A percentile compares a stretch with the other conserved stretches of the same genome.
These are phyloP conservation scores for Mycena floridula DNA, from an alignment of 768 basidiomycete genomes.

Conservation along the genomic window DNA sequence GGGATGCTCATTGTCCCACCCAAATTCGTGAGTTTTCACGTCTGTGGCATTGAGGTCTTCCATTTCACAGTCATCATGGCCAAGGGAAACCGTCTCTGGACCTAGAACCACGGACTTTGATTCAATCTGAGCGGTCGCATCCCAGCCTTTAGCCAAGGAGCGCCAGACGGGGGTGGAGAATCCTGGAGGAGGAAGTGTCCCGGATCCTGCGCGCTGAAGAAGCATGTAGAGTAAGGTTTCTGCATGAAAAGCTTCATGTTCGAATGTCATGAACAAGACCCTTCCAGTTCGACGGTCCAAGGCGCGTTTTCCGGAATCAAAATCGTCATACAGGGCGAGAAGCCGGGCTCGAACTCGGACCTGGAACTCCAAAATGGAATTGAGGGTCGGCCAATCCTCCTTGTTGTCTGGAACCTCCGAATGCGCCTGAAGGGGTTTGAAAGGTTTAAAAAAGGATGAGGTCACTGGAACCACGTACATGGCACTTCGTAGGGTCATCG, in stretches of 20 bases:
- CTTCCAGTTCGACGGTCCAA: conserved; percentile 67
- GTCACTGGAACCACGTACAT: conserved; percentile 42
- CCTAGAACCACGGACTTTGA: conserved; percentile 48
- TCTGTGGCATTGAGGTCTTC: conserved; percentile 45
- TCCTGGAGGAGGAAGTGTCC: conserved; percentile 72
- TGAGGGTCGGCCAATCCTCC: conserved; percentile 82
- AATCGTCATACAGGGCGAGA: conserved; percentile 61
- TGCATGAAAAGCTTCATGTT: conserved; percentile 85
- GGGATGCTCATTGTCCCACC: conserved; percentile 95
- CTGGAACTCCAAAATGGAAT: conserved; percentile 70
- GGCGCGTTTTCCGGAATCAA: conserved; percentile 42
- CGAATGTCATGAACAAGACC: conserved; percentile 85
- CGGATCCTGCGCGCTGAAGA: conserved; percentile 70
- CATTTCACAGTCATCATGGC: conserved; percentile 78
- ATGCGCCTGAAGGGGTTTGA: conserved; percentile 56
- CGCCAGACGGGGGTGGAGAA: conserved; percentile 73
- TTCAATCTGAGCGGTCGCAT: conserved; percentile 35
- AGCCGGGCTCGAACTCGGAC: conserved; percentile 74
- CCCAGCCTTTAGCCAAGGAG: conserved; percentile 42
- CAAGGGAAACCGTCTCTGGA: conserved; percentile 55
- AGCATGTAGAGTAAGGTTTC: conserved; percentile 98
- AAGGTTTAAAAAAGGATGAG: conserved; percentile 1
- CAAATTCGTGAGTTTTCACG: conserved; percentile 61
- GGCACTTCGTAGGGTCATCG: conserved; percentile 81
- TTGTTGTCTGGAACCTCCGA: conserved; percentile 77